phyloP scores from a whole-genome alignment of 2,329 filamentous ascomycete genomes.

The Pseudopithomyces maydicus region DNA sequence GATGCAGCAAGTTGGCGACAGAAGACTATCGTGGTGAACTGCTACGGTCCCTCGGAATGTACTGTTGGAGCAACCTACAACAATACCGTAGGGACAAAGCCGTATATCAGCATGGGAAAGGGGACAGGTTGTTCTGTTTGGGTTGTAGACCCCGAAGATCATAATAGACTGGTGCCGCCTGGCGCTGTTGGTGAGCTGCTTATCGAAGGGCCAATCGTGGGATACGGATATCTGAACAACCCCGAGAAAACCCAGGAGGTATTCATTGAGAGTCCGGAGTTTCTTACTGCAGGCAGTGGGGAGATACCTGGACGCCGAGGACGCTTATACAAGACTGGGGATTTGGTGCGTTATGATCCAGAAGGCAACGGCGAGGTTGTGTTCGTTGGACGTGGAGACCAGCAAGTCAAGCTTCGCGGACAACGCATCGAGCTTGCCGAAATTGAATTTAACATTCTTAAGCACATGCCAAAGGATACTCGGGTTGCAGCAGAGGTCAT shows the following conservation, averaged over 20 bases:
- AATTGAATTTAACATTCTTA: conserved; percentile 47
- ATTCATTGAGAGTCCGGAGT: conserved; percentile 58
- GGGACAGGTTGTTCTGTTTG: conserved; percentile 43
- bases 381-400: conserved; percentile 44
- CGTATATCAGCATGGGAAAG: conserved; percentile 45
- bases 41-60: conserved; percentile 44
- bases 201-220: conserved; percentile 61
- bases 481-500: conserved; percentile 58
- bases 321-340: conserved; percentile 39
- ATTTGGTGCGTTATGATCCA: conserved; percentile 56
- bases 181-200: conserved; percentile 59
- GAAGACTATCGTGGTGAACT: conserved; percentile 40
- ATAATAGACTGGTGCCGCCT: conserved; percentile 42
- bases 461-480: conserved; percentile 44
- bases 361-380: conserved; percentile 42
- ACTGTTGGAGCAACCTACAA: conserved; percentile 44
- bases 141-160: conserved; percentile 48
- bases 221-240: conserved; percentile 44
- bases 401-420: conserved; percentile 49
- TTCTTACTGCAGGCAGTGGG: conserved; percentile 65
- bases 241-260: conserved; percentile 43
- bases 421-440: conserved; percentile 46
- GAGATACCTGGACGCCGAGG: conserved; percentile 59
- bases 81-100: conserved; percentile 30
- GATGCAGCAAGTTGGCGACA: conserved; percentile 52